Evolutionary conservation across 306 rosid genomes (phyloP), one percentile per base, ranked within the genome.

Genomic region (Lathyrus sativus): DNA sequence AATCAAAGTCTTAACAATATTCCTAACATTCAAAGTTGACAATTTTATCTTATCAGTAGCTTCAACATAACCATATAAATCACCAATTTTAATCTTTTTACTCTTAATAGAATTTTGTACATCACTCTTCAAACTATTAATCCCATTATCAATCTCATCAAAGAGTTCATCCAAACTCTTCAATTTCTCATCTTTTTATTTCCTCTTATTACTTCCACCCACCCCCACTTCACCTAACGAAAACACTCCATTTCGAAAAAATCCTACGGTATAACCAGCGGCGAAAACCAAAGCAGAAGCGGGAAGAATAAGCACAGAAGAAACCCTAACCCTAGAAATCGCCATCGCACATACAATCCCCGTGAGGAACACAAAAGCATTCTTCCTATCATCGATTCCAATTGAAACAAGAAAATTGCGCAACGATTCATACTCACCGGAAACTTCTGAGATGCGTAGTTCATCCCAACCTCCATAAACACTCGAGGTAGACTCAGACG

Each of bases 391-490:
- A 77, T 87, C 81, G 46, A 87, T 39, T 72, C 96, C 96, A 0
- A 81, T 4, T n/a, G 90, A 88, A 62, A 77, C 71, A 65, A 90
- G 74, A 80, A 93, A 82, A 62, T 80, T 72, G 29, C 87, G 90
- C 59, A 90, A 60, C 66, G 75, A 66, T 67, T 86, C 76, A 28
- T 74, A 80, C 87, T 91, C 89, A 78, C 81, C 91, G 10, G 83
- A 41, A 37, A 26, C 58, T 59, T 73, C 79, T 35, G 79, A 73
- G 65, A 50, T 62, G 35, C 70, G 56, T 33, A 78, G 69, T 44
- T 88, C 91, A 24, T 90, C 97, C 99, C 99, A 93, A 45, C 99
- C 99, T 43, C 97, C 90, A 58, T 77, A 93, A 29, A 44, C 55
- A 24, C 77, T 66, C 4, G 88, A 64, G 50, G 55, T 57, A 5